phyloP scores from a whole-genome alignment of 768 basidiomycete species.

The Tricholoma flavovirens region DNA sequence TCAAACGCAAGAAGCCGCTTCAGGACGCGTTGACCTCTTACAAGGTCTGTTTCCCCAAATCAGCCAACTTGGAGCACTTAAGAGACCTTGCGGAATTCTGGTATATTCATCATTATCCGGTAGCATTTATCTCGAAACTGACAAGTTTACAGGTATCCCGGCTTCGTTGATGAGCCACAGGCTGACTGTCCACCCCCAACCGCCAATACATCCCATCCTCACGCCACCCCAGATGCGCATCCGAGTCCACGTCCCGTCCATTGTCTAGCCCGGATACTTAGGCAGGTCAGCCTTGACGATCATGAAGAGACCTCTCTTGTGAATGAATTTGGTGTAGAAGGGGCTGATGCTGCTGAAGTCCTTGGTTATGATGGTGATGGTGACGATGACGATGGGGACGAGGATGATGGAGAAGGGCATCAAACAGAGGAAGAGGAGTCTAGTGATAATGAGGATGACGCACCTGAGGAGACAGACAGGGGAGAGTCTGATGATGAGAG shows the following conservation, averaged over 20 bases:
- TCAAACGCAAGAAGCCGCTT: conserved; percentile 1
- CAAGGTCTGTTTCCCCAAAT: neutral
- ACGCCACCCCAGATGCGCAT: neutral
- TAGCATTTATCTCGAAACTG: neutral
- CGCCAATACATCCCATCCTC: too few species aligned
- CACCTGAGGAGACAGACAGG: too few species aligned
- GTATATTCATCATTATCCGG: neutral
- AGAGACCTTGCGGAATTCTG: neutral
- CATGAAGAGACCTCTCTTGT: conserved; percentile 1
- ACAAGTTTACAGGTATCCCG: neutral
- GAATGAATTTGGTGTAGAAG: neutral
- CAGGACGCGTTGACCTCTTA: neutral
- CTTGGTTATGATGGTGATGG: conserved; percentile 3
- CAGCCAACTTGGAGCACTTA: neutral
- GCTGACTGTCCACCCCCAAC: neutral
- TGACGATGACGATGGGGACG: neutral
- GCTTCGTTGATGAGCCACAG: neutral
- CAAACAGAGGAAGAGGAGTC: too few species aligned
- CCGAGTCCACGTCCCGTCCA: neutral
- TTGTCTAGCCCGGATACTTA: neutral
- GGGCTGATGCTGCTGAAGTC: conserved; percentile 1
- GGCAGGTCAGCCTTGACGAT: neutral
- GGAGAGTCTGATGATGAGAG: neutral
- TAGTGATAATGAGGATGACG: conserved; percentile 3
- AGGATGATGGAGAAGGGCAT: too few species aligned